phyloP scores from a whole-genome alignment of 805 yeast species.

The Clavispora vitiphila region DNA sequence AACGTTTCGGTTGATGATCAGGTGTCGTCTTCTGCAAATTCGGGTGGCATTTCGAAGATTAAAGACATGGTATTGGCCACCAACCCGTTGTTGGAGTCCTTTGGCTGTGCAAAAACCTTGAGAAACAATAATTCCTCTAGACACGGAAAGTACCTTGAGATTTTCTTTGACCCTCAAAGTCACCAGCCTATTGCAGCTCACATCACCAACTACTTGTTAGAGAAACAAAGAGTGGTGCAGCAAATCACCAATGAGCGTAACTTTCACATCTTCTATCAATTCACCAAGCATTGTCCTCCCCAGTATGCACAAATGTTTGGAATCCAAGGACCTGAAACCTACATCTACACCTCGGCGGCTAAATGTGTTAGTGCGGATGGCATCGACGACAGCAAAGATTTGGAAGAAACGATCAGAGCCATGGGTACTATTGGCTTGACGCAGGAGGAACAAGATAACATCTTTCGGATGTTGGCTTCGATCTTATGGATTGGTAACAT shows the following conservation, averaged over 20 bases:
- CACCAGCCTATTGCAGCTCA: constrained; percentile 93
- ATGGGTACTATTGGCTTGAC: constrained; percentile 83
- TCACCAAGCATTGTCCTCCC: constrained; percentile 86
- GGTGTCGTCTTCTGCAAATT: constrained; percentile 40
- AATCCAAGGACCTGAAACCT: constrained; percentile 90
- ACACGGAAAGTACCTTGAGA: constrained; percentile 91
- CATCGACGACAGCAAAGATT: constrained; percentile 79
- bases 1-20: constrained; percentile 63
- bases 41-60: constrained; percentile 67
- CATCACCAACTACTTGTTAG: constrained; percentile 89
- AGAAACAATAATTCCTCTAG: constrained; percentile 87
- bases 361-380: constrained; percentile 84
- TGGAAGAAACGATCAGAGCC: constrained; percentile 73
- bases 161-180: constrained; percentile 64
- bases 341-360: constrained; percentile 80
- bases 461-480: constrained; percentile 78
- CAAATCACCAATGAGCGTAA: constrained; percentile 91
- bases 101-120: constrained; percentile 91
- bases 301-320: constrained; percentile 80
- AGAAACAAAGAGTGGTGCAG: constrained; percentile 94
- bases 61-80: constrained; percentile 98
- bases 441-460: constrained; percentile 82
- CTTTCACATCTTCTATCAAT: constrained; percentile 95
- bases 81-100: constrained; percentile 84
- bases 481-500: constrained; percentile 94